Evolutionary conservation across 192 early-diverging fungal genomes (phyloP).

Genomic region (Backusella liffmaniae): DNA sequence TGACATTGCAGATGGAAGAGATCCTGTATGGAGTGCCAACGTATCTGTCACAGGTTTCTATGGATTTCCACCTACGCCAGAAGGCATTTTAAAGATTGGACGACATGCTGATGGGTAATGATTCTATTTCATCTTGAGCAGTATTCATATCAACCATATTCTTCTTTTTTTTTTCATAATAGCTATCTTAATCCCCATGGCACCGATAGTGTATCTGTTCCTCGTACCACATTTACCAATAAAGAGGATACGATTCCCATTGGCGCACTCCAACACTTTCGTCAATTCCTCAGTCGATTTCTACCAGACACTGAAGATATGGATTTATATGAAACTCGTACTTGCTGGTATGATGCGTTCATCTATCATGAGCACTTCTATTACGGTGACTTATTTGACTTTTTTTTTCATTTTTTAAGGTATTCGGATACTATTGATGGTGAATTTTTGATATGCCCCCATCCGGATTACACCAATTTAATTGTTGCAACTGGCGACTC

Average conservation of each 20-base stretch:
- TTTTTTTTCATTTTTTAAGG: conserved; percentile 11
- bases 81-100: neutral
- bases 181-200: conserved; percentile 44
- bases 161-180: neutral
- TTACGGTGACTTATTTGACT: too few relatives aligned
- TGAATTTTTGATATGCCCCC: conserved; percentile 44
- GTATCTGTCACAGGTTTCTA: conserved; percentile 38
- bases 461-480: conserved; percentile 39
- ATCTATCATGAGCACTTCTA: neutral
- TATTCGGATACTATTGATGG: conserved; percentile 56
- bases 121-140: neutral
- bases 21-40: conserved; percentile 56
- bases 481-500: conserved; percentile 57
- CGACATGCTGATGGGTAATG: neutral
- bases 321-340: conserved; percentile 35
- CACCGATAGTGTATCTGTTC: conserved; percentile 26
- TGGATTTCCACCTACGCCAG: neutral
- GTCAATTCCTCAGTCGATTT: conserved; percentile 35
- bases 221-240: conserved; percentile 30
- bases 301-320: conserved; percentile 41
- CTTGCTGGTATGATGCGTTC: conserved; percentile 43
- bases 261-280: conserved; percentile 34
- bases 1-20: conserved; percentile 4
- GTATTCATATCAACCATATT: neutral
- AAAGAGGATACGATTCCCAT: conserved; percentile 40